Base-by-base conservation (phyloP, 108 stramenopile genomes). In the Parietichytrium sp. region DNA sequence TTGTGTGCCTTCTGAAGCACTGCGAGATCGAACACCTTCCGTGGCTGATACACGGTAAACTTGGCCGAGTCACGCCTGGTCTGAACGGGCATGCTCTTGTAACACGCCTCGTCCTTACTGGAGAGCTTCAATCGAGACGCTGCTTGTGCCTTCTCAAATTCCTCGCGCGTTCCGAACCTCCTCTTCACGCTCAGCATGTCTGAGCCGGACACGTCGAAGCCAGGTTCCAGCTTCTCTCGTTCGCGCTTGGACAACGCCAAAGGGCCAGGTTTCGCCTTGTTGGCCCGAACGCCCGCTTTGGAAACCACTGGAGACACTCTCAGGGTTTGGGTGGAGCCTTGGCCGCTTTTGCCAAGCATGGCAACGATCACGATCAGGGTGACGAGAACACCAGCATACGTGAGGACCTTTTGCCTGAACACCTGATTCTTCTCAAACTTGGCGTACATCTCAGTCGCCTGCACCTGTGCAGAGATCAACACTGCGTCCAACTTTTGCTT, bases 81-180 rank as follows among this genome's bases (percentile, higher is more conserved):
- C 42, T 72, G 61, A 8, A 72, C 61, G 42, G 61, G 61, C 61
- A 72, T 72, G 61, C 20, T 72, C 61, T 72, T 72, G 42, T 72
- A 72, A 42, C 61, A 72, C 23, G 61, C 61, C 20, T 72, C 20
- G 10, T 45, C 42, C 61, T 72, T 72, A 42, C 38, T n/a, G 0
- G 61, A 72, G 15, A 72, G 61, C 33, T 72, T 31, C 25, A 23
- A 45, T 0, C 20, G 61, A 1, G 38, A 33, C 38, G 6, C 20
- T 42, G 3, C 45, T 45, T 72, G 61, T n/a, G 61, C 61, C 6
- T 16, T 42, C 33, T 72, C 61, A 42, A 18, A 20, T 25, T 72
- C 61, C 8, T 8, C 6, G 1, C 61, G 61, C 16, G 61, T 72
- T 27, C 61, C 61, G 33, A 18, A 72, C 42, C 61, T 72, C 15